phyloP scores from a whole-genome alignment of 176 grass and related monocot genomes.

The Puya raimondii region DNA sequence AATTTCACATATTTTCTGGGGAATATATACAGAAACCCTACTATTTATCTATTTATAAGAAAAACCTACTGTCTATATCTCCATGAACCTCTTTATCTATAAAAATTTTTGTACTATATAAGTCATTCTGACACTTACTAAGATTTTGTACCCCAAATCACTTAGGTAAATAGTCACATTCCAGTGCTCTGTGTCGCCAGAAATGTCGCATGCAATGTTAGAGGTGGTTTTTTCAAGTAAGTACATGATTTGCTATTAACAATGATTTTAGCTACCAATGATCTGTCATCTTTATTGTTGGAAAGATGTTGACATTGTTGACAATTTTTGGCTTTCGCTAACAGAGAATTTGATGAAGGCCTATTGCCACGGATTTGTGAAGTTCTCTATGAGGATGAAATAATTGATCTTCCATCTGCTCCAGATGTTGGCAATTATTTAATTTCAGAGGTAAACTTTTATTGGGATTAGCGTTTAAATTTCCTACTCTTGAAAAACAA shows the following conservation, averaged over 20 bases:
- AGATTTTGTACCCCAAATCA: constrained; percentile 11
- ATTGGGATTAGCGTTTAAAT: constrained; percentile 24
- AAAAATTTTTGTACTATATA: no score
- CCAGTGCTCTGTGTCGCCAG: constrained; percentile 89
- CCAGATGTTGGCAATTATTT: constrained; percentile 93
- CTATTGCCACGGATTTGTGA: constrained; percentile 60
- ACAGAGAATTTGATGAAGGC: constrained; percentile 85
- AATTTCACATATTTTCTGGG: no score
- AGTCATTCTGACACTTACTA: no score
- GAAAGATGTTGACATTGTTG: background rate
- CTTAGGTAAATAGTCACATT: constrained; percentile 64
- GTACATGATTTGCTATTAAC: constrained; percentile 16
- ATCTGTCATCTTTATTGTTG: background rate
- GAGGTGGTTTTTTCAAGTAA: constrained; percentile 99
- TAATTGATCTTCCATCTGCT: constrained; percentile 65
- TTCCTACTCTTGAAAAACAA: background rate
- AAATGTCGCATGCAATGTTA: constrained; percentile 98
- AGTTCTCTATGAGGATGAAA: constrained; percentile 72
- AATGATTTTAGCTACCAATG: constrained; percentile 10
- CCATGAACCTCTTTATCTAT: no score
- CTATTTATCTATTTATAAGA: no score
- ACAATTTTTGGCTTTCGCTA: constrained; percentile 11
- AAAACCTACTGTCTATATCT: no score
- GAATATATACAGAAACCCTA: no score
- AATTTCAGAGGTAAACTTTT: constrained; percentile 56